Percentiles rank a stretch among this genome's conserved stretches.
phyloP scores from a whole-genome alignment of 495 filamentous ascomycete species.

The Lepidopterella palustris region DNA sequence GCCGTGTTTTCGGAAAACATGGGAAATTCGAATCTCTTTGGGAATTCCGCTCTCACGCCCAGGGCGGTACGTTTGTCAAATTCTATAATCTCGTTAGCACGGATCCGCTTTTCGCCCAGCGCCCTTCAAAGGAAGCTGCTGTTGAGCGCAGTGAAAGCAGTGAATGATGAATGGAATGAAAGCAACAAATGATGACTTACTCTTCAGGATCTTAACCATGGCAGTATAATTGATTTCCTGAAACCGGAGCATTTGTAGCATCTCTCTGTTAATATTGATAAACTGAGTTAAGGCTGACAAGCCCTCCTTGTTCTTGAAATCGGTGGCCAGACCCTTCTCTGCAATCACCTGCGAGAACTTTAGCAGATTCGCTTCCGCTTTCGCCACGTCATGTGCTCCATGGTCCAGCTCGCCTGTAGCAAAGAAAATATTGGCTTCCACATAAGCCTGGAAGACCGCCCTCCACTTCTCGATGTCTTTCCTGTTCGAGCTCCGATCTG shows the following conservation, averaged over 20 bases:
- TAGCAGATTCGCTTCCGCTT: conserved; percentile 41
- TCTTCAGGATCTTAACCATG: conserved; percentile 71
- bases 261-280: conserved; percentile 54
- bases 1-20: conserved; percentile 51
- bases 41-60: conserved; percentile 49
- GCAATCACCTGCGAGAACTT: conserved; percentile 28
- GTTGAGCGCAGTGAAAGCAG: not conserved
- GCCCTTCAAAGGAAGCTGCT: too few species aligned
- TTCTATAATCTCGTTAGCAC: conserved; percentile 41
- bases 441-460: conserved; percentile 63
- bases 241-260: conserved; percentile 62
- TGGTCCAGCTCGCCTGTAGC: conserved; percentile 56
- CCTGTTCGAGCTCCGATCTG: conserved; percentile 45
- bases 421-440: conserved; percentile 67
- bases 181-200: conserved; percentile 39
- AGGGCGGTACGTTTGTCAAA: conserved; percentile 73
- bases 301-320: conserved; percentile 55
- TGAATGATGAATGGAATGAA: not conserved
- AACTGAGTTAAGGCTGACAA: conserved; percentile 53
- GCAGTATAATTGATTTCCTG: conserved; percentile 66
- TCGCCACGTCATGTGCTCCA: conserved; percentile 48
- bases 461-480: conserved; percentile 68
- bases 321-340: conserved; percentile 43
- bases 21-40: conserved; percentile 46
- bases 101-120: not conserved